Base-by-base conservation (phyloP, 768 basidiomycete species). In the Grammothele lineata region DNA sequence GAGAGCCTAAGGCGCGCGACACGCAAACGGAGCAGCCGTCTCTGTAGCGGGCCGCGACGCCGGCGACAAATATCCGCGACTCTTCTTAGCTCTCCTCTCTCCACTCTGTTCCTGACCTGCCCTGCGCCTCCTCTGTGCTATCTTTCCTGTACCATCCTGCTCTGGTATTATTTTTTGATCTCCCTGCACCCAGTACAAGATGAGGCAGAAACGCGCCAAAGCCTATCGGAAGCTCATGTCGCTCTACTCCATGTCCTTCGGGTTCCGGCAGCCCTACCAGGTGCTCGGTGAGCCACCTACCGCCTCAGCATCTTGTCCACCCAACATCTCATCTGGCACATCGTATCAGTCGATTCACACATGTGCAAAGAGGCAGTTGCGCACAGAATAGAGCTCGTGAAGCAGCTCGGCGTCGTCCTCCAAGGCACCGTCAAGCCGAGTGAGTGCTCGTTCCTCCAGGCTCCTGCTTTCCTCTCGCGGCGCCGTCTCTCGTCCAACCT, bases 121-220 rank as follows among this genome's bases (percentile, higher is more conserved):
- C 22, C 15, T 24, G 25, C 36, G 27, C 30, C 7, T 23, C 35
- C 18, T 37, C 36, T 17, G 18, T 6, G 9, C 14, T 23, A 21
- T 23, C 10, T 5, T n/a, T 17, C 24, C 27, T 30, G 7, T 7
- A 7, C 7, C 27, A 30, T 14, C 27, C 27, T 30, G 27, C 27
- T 30, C 27, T 14, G 8, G 14, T 7, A 30, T 14, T 7, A 30
- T 14, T 30, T 30, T 30, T 30, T 30, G 14, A 14, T 30, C 27
- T 30, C 14, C 7, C 27, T 30, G 27, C 8, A 30, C 8, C 27
- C 27, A 7, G 27, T 7, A 2, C 46, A 64, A 56, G 30, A 99
- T 99, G 96, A 76, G 93, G 45, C 92, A 96, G 70, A 96, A 91
- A 69, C 78, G 96, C 63, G 92, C 93, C 22, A 99, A 99, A 67